A percentile compares a stretch with the other conserved stretches of the same genome.
phyloP scores from a whole-genome alignment of 2,329 filamentous ascomycete species.

The Penicillium sp. region DNA sequence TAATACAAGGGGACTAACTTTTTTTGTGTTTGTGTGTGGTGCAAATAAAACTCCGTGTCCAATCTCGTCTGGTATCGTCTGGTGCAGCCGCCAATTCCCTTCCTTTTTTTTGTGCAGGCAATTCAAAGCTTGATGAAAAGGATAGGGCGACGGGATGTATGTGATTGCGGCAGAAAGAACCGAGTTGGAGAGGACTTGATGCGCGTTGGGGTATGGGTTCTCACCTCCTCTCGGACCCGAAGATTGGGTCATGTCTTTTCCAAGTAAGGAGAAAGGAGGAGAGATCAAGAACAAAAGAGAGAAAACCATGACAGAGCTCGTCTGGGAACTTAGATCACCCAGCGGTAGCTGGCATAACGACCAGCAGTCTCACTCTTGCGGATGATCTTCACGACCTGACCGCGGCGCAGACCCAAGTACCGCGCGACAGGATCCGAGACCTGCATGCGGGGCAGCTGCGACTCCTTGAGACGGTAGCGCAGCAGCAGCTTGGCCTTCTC shows the following conservation, averaged over 20 bases:
- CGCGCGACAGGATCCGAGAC: slow-evolving; percentile 89
- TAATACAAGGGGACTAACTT: slow-evolving; percentile 40
- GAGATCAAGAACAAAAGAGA: slow-evolving; percentile 3
- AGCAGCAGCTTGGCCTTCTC: slow-evolving; percentile 87
- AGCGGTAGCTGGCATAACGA: slow-evolving; percentile 92
- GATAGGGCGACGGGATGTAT: neutral
- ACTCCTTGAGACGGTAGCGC: slow-evolving; percentile 95
- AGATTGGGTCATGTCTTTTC: neutral
- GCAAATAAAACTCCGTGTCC: slow-evolving; percentile 32
- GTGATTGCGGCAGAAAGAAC: slow-evolving; percentile 13
- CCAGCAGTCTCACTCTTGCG: slow-evolving; percentile 93
- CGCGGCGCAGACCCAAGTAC: slow-evolving; percentile 87
- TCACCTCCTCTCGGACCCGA: slow-evolving; percentile 7
- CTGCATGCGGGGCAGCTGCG: slow-evolving; percentile 90
- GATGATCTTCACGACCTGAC: slow-evolving; percentile 98
- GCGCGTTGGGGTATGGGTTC: slow-evolving; percentile 22
- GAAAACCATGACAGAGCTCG: neutral
- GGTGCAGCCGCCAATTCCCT: neutral
- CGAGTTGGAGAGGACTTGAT: slow-evolving; percentile 21
- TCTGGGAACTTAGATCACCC: slow-evolving; percentile 55
- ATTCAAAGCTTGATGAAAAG: neutral
- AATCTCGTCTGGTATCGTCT: slow-evolving; percentile 19
- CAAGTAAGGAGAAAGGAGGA: neutral
- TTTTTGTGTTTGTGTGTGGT: slow-evolving; percentile 35
- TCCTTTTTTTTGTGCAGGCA: neutral